Percentiles rank a stretch among this genome's conserved stretches.
Evolutionary conservation across 805 yeast species (phyloP).

Genomic region (Yueomyces sp.): DNA sequence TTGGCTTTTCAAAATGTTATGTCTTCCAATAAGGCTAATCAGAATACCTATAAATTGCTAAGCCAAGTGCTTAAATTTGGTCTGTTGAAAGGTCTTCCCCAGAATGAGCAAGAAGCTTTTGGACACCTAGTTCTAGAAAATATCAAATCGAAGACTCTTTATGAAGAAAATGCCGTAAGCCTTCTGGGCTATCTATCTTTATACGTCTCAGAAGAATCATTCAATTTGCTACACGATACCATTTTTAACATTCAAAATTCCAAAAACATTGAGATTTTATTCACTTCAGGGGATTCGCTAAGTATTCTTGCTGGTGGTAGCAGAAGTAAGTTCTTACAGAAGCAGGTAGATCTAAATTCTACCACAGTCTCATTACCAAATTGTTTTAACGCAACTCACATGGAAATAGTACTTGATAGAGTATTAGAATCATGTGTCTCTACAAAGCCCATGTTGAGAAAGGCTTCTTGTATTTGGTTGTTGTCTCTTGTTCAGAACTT

Average conservation of each 20-base stretch:
- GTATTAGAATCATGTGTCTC: conserved; percentile 41
- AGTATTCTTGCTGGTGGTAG: conserved; percentile 63
- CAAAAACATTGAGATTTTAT: conserved; percentile 62
- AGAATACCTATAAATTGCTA: not conserved
- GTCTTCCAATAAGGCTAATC: not conserved
- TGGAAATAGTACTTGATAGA: conserved; percentile 28
- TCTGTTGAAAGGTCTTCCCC: conserved; percentile 12
- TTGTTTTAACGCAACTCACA: conserved; percentile 2
- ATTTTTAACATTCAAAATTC: conserved; percentile 33
- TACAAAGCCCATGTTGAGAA: conserved; percentile 63
- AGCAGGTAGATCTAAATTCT: conserved; percentile 37
- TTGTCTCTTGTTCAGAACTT: conserved; percentile 69
- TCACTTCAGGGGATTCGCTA: conserved; percentile 76
- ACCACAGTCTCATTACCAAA: not conserved
- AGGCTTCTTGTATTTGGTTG: conserved; percentile 76
- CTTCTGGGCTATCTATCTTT: conserved; percentile 45
- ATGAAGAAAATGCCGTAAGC: conserved; percentile 44
- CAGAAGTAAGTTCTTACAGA: conserved; percentile 43
- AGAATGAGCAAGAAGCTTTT: conserved; percentile 10
- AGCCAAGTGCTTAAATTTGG: conserved; percentile 13
- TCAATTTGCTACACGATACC: conserved; percentile 34
- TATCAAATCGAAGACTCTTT: conserved; percentile 32
- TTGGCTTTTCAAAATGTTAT: not conserved
- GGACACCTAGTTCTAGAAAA: conserved; percentile 16
- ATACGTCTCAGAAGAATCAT: conserved; percentile 23